phyloP scores from a whole-genome alignment of 2,329 filamentous ascomycete species.

The Ceratocystiopsis sp. region DNA sequence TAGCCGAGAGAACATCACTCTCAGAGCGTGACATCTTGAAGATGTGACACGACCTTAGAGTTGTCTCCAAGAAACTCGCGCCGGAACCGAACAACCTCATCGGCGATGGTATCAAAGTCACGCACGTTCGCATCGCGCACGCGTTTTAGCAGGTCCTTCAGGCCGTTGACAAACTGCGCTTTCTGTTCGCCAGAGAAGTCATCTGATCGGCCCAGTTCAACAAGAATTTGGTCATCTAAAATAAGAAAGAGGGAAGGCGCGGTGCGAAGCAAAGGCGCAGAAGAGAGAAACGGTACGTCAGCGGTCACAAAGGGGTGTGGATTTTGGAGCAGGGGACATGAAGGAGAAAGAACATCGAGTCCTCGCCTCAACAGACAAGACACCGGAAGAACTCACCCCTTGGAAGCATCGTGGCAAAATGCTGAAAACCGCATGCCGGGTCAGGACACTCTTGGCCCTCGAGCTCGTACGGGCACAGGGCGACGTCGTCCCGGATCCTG shows the following conservation, averaged over 20 bases:
- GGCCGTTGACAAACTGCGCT: conserved; percentile 43
- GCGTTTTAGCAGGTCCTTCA: conserved; percentile 42
- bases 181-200: conserved; percentile 45
- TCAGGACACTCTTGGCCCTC: conserved; percentile 54
- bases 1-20: background rate
- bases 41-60: conserved; percentile 39
- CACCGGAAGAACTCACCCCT: conserved; percentile 46
- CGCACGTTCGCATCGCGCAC: conserved; percentile 41
- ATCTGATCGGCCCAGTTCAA: conserved; percentile 51
- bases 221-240: conserved; percentile 55
- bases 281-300: conserved; percentile 27
- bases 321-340: conserved; percentile 12
- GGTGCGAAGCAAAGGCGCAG: conserved; percentile 8
- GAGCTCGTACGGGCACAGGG: conserved; percentile 62
- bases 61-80: conserved; percentile 46
- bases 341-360: background rate
- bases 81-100: conserved; percentile 50
- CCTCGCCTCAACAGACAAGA: background rate
- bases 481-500: conserved; percentile 59
- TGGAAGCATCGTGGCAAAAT: conserved; percentile 57
- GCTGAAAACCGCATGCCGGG: conserved; percentile 55
- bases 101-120: conserved; percentile 50
- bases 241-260: conserved; percentile 12
- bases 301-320: too few relatives aligned
- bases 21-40: conserved; percentile 15